Base-by-base conservation (phyloP, 2,329 filamentous ascomycete genomes). In the Podosphaera leucotricha region DNA sequence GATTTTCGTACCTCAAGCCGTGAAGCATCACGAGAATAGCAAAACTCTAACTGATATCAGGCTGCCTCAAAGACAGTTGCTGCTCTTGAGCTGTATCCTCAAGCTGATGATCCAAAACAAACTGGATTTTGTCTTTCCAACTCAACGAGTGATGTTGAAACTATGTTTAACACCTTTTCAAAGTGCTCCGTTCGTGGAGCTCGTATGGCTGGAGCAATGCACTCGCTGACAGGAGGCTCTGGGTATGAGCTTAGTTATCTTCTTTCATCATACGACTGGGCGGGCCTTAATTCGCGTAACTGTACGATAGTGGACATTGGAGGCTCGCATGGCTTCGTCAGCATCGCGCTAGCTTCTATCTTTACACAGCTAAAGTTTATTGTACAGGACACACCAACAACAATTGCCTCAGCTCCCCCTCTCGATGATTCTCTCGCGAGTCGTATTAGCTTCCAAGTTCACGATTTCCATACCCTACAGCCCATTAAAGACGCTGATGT, bases 391-490 rank as follows among this genome's bases (percentile, higher is more conserved):
- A 57, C 71, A 22, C 50, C 49, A 1, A 64, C 61, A 49, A 70
- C 64, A 15, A 56, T 72, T 13, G 59, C 61, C 6, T 65, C 61
- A 38, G 66, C 66, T 2, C 66, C 67, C 0, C 56, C 55, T 18
- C 64, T 66, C 0, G 62, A 67, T 24, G 50, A 51, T 8, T 54
- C 60, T 28, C 54, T 67, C 0, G 56, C 61, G 1, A 49, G 55
- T 15, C 55, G 66, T 13, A 60, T 71, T 36, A 53, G 53, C 16
- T 58, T 70, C 47, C 50, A 53, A 43, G 47, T 46, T 2, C 71
- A 77, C 53, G 67, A 75, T 51, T 73, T 77, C 53, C 73, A 75
- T 54, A 61, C 61, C 5, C 63, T 66, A 43, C 72, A 77, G 55
- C 63, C 66, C 0, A 61, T 70, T 13, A 59, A 65, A 41, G 64